Evolutionary conservation across 2,329 filamentous ascomycete species (phyloP).

Genomic region (Cytospora chrysosperma): DNA sequence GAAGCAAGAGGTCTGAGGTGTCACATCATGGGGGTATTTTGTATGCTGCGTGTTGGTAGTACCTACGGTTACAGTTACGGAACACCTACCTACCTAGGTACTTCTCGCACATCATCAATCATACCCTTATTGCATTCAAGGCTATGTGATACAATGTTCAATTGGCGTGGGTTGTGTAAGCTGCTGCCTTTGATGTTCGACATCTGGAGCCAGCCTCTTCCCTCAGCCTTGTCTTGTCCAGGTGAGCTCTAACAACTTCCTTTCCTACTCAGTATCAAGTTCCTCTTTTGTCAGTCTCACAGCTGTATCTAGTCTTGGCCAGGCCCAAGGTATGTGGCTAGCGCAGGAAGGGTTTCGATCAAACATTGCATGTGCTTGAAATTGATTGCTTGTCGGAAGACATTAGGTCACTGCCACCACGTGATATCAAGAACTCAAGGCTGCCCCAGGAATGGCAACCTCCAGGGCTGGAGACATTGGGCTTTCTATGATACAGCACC

Average conservation of each 20-base stretch:
- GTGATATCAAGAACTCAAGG: not conserved
- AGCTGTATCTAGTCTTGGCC: not conserved
- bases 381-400: not conserved
- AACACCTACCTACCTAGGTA: not conserved
- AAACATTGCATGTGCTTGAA: not conserved
- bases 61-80: not conserved
- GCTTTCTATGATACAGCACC: not conserved
- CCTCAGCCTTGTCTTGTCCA: not conserved
- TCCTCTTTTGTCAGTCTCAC: not conserved
- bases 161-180: constrained; percentile 3
- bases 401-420: not conserved
- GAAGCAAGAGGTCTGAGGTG: no score
- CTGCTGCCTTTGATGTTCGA: constrained; percentile 18
- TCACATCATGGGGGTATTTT: no score
- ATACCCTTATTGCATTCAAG: not conserved
- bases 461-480: not conserved
- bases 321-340: not conserved
- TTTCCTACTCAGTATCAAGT: not conserved
- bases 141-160: not conserved
- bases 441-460: not conserved
- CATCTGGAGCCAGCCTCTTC: no score
- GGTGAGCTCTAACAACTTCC: not conserved
- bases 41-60: no score
- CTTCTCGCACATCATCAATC: not conserved
- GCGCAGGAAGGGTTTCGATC: not conserved